phyloP scores from a whole-genome alignment of 768 basidiomycete species.

The Tephrocybe sp. region DNA sequence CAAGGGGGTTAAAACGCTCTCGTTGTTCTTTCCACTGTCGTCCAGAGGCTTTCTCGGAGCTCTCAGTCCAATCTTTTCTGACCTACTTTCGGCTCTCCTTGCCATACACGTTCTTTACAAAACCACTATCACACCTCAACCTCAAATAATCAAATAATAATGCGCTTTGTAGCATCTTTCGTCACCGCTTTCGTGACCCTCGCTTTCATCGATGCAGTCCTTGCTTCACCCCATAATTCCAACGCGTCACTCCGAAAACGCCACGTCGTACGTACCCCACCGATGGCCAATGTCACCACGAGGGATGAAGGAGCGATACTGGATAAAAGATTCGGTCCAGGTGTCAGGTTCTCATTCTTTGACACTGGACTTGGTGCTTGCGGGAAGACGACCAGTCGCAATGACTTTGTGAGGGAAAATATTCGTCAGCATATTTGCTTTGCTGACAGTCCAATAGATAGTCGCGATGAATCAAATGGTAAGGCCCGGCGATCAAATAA shows the following conservation, averaged over 20 bases:
- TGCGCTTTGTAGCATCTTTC: constrained; percentile 17
- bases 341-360: constrained; percentile 30
- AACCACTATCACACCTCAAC: background rate
- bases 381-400: constrained; percentile 33
- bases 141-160: constrained; percentile 9
- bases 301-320: constrained; percentile 13
- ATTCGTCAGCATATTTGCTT: background rate
- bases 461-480: constrained; percentile 32
- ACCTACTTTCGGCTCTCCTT: constrained; percentile 8
- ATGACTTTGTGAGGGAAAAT: constrained; percentile 46
- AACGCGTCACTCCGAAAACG: constrained; percentile 8
- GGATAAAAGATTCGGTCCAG: constrained; percentile 26
- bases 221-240: constrained; percentile 12
- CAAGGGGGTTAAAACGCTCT: too few relatives aligned
- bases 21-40: background rate
- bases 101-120: constrained; percentile 18
- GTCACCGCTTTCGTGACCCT: constrained; percentile 15
- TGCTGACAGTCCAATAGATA: constrained; percentile 29
- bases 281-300: constrained; percentile 3
- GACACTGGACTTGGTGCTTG: constrained; percentile 46
- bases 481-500: background rate
- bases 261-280: constrained; percentile 11
- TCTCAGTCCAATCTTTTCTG: background rate
- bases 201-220: constrained; percentile 9
- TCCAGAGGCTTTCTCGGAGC: background rate